Evolutionary conservation across 305 asterid species (phyloP).

Genomic region (Fraxinus paxiana): DNA sequence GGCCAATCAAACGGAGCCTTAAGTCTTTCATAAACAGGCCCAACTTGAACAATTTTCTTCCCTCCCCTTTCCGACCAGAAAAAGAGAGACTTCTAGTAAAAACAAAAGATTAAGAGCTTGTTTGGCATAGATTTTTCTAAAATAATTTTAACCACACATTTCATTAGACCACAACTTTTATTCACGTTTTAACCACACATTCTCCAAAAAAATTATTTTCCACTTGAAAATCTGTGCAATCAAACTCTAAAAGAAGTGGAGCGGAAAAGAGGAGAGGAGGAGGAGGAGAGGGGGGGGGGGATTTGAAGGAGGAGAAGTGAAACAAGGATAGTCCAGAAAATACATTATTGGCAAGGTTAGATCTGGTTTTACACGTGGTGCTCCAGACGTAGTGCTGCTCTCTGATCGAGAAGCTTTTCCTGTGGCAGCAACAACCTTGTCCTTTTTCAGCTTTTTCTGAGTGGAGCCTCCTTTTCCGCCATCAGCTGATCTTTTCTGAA

Average conservation of each 20-base stretch:
- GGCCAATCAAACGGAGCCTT: no score
- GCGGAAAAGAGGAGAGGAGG: not conserved
- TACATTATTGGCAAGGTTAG: constrained; percentile 78
- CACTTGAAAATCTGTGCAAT: not conserved
- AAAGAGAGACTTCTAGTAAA: constrained; percentile 6
- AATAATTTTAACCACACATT: not conserved
- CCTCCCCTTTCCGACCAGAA: not conserved
- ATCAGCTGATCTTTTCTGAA: constrained; percentile 67
- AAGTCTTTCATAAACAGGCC: not conserved
- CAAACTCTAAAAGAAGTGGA: not conserved
- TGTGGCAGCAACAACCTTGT: constrained; percentile 63
- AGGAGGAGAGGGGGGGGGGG: not conserved
- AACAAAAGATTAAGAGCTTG: not conserved
- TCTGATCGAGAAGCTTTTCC: constrained; percentile 75
- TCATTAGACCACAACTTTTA: not conserved
- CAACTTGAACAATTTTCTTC: not conserved
- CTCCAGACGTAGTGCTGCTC: constrained; percentile 48
- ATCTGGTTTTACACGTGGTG: constrained; percentile 86
- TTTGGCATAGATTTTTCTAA: not conserved
- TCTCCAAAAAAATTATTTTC: not conserved
- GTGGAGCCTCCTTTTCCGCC: constrained; percentile 75
- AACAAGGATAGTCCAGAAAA: constrained; percentile 18
- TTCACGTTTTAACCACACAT: not conserved
- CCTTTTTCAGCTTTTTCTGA: constrained; percentile 72
- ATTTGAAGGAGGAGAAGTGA: not conserved